Evolutionary conservation across 2,329 filamentous ascomycete genomes (phyloP).

Genomic region (Aspergillus sp.): DNA sequence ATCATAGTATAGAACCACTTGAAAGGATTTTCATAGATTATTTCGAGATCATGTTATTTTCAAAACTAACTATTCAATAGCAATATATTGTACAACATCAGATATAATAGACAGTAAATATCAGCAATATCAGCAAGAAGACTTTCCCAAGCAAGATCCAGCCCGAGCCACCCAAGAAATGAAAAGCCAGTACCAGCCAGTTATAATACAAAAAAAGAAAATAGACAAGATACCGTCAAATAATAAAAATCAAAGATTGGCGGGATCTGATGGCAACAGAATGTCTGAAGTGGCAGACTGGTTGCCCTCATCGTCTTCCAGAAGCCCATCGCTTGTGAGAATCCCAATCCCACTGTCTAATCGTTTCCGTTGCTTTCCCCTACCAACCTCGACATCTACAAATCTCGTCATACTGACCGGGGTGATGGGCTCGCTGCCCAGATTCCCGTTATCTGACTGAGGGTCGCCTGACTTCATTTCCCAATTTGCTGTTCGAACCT

Average conservation of each 20-base stretch:
- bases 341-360: constrained; percentile 39
- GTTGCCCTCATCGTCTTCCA: constrained; percentile 27
- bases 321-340: constrained; percentile 24
- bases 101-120: no score
- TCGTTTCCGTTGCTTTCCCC: constrained; percentile 32
- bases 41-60: no score
- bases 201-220: background rate
- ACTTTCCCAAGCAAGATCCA: constrained; percentile 1
- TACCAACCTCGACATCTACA: constrained; percentile 37
- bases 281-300: constrained; percentile 7
- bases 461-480: constrained; percentile 33
- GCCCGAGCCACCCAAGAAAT: background rate
- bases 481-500: constrained; percentile 37
- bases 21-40: no score
- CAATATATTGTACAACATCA: no score
- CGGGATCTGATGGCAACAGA: constrained; percentile 20
- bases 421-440: constrained; percentile 38
- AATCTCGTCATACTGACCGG: constrained; percentile 38
- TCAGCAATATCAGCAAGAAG: no score
- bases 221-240: background rate
- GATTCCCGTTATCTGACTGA: constrained; percentile 22
- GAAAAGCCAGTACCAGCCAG: no score
- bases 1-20: no score
- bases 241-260: constrained; percentile 12
- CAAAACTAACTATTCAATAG: no score